These are phyloP conservation scores for Myxozyma vanderwaltii DNA, from an alignment of 805 yeast genomes.

Conservation along the genomic window DNA sequence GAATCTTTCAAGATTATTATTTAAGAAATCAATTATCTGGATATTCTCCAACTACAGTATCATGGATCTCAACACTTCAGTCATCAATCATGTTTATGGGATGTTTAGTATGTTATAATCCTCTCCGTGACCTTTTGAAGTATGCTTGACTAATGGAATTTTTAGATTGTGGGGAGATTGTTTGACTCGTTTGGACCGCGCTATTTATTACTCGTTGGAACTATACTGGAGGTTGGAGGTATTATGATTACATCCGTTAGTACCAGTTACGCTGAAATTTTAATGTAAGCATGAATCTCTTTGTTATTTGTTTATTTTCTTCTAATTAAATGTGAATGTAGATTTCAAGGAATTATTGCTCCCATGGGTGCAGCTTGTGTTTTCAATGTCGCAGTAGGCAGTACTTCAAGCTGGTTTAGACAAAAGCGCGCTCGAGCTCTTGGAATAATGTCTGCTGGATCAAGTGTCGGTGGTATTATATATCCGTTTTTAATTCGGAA, in stretches of 20 bases:
- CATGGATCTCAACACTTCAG: constrained; percentile 44
- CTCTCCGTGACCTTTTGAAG: neutral
- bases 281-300: constrained; percentile 47
- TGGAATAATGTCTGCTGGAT: constrained; percentile 54
- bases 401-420: constrained; percentile 45
- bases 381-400: constrained; percentile 26
- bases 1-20: constrained; percentile 40
- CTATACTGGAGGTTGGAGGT: constrained; percentile 36
- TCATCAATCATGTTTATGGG: constrained; percentile 37
- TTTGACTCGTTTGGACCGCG: constrained; percentile 34
- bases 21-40: constrained; percentile 33
- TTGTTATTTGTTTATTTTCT: constrained; percentile 47
- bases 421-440: constrained; percentile 50
- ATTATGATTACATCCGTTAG: constrained; percentile 45
- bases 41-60: constrained; percentile 38
- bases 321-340: constrained; percentile 46
- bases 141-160: too few species aligned
- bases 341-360: constrained; percentile 43
- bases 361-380: constrained; percentile 27
- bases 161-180: constrained; percentile 28
- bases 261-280: constrained; percentile 51
- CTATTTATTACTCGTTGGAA: constrained; percentile 32
- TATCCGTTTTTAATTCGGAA: constrained; percentile 52
- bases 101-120: constrained; percentile 36
- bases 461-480: constrained; percentile 55